Evolutionary conservation across 495 filamentous ascomycete species (phyloP).

Genomic region (Parachaetomium inaequale): DNA sequence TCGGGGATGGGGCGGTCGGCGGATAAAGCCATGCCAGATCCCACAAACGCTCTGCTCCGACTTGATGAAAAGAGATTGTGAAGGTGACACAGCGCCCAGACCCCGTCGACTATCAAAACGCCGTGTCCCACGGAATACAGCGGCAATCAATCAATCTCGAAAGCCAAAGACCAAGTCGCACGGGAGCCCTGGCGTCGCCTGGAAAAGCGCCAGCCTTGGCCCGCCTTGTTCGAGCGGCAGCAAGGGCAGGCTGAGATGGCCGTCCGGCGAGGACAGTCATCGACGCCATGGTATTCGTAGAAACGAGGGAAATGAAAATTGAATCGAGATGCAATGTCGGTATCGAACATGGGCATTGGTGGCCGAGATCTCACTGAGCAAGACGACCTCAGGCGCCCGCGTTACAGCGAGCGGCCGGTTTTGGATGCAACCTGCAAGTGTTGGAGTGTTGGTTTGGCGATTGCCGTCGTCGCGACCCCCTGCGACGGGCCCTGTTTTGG

Average conservation of each 20-base stretch:
- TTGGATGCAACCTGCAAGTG: not conserved
- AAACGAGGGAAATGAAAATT: no score
- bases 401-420: constrained; percentile 3
- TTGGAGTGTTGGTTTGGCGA: constrained; percentile 5
- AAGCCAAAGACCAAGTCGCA: not conserved
- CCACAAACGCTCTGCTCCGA: constrained; percentile 13
- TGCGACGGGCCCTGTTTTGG: constrained; percentile 19
- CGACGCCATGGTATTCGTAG: no score
- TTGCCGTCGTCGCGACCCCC: constrained; percentile 2
- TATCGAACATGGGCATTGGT: no score
- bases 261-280: no score
- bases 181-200: not conserved
- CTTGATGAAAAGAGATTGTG: constrained; percentile 29
- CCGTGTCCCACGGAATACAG: constrained; percentile 24
- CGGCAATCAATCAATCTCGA: constrained; percentile 23
- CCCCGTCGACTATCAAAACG: constrained; percentile 14
- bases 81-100: constrained; percentile 16
- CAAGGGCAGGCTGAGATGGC: not conserved
- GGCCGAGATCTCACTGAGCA: not conserved
- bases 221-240: no score
- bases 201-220: no score
- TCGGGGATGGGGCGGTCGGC: constrained; percentile 20
- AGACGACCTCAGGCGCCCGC: not conserved
- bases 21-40: constrained; percentile 15
- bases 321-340: no score